A percentile compares a stretch with the other conserved stretches of the same genome.
Conservation (phyloP, 1,284 basidiomycete genomes). For the Rhodotorula sp. region DNA sequence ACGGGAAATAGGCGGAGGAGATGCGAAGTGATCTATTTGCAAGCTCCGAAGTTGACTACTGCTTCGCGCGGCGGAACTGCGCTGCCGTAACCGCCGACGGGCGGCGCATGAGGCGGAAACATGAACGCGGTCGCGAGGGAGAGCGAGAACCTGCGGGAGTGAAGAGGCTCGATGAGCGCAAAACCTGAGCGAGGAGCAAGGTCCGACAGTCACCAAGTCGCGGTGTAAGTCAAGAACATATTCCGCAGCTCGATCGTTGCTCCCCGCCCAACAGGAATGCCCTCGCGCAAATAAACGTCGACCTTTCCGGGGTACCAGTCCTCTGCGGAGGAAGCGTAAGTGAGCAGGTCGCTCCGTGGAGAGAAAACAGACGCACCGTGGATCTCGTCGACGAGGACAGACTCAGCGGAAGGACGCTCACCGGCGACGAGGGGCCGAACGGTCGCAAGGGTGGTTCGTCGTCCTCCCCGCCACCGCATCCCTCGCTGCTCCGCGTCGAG, state of each 20-base stretch:
- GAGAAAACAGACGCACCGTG: slow-evolving; percentile 61
- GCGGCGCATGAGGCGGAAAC: slow-evolving; percentile 14
- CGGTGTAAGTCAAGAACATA: slow-evolving; percentile 91
- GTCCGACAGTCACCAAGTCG: slow-evolving; percentile 71
- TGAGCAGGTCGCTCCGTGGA: not conserved
- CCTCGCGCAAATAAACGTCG: slow-evolving; percentile 64
- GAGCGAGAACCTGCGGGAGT: not conserved
- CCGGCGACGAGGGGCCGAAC: not conserved
- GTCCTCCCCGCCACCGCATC: not conserved
- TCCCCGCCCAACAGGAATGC: slow-evolving; percentile 80
- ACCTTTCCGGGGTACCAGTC: slow-evolving; percentile 76
- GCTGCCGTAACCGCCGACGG: not conserved
- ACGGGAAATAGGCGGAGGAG: too few species aligned
- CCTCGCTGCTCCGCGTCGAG: not conserved
- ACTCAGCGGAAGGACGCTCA: slow-evolving; percentile 63
- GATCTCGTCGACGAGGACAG: slow-evolving; percentile 82
- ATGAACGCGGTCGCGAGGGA: slow-evolving; percentile 6
- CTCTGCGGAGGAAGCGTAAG: slow-evolving; percentile 58
- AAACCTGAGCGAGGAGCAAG: not conserved
- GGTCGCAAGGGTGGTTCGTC: slow-evolving; percentile 29
- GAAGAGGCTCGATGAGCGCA: not conserved
- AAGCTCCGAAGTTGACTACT: not conserved
- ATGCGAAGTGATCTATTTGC: not conserved
- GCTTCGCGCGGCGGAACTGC: slow-evolving; percentile 1
- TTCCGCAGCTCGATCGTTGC: slow-evolving; percentile 88